Evolutionary conservation across 169 alveolate species (phyloP), one percentile per base, ranked within the genome.

Genomic region (Cryptosporidium tyzzeri): DNA sequence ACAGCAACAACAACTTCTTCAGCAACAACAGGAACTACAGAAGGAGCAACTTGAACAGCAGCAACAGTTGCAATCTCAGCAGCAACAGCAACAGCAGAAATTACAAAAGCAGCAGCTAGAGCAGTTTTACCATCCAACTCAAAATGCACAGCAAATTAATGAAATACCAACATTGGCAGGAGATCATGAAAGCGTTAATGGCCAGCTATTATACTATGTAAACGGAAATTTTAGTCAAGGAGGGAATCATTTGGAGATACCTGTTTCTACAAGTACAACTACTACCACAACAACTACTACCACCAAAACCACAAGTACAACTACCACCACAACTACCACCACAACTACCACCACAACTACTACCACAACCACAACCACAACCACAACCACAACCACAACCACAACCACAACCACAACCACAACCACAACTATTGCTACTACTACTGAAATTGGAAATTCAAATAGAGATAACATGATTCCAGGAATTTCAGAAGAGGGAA

Each of bases 281-380:
- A 55, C 86, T 0, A 51, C 70, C 0, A 35, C 71, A 5, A 73
- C 86, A 0, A 53, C 71, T 0, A 73, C 86, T 0, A 73, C 86
- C 0, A 73, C 86, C 0, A 58, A 61, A 2, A 51, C 70, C 1
- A 53, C 53, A 10, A 58, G 29, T 0, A 73, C 71, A 0, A 51
- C 86, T 9, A 73, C 86, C 0, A 58, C 86, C 16, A 35, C 86
- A 0, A 58, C 86, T 0, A 73, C 86, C 0, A 73, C 86, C 1
- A 73, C 86, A 3, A 58, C 86, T 0, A 58, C 86, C 5, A 73
- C 86, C 0, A 73, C 86, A 0, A 73, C 86, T 0, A 58, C 86
- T 0, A 58, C 86, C 8, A 35, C 86, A 29, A 51, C 86, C 39
- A 73, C 86, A 14, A 71, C 71, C 3, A 71, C 85, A 0, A 71